Conservation (phyloP, 306 rosid species). For the Fragaria iinumae region DNA sequence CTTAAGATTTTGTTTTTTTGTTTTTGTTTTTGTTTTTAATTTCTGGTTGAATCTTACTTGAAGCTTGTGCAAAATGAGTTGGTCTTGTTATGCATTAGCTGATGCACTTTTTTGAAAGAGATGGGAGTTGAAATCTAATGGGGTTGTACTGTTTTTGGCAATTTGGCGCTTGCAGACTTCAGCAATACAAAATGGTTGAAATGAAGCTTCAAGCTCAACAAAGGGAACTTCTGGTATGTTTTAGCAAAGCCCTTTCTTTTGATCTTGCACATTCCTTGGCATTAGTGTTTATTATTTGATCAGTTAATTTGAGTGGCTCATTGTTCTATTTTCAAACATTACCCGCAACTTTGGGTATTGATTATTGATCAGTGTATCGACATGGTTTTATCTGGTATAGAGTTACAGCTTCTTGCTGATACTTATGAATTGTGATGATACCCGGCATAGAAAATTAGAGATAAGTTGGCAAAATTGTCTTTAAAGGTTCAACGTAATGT, state of each 20-base stretch:
- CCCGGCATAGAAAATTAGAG: neutral
- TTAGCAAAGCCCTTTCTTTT: slow-evolving; percentile 5
- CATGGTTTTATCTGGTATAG: slow-evolving; percentile 1
- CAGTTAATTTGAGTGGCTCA: neutral
- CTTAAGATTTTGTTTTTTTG: no score
- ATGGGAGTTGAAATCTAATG: neutral
- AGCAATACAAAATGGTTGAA: slow-evolving; percentile 94
- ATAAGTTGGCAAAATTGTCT: neutral
- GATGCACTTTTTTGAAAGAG: neutral
- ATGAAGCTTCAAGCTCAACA: slow-evolving; percentile 99
- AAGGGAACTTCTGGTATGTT: slow-evolving; percentile 70
- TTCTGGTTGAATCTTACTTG: neutral
- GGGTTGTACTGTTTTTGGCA: neutral
- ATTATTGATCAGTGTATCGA: neutral
- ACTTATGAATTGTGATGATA: slow-evolving; percentile 1
- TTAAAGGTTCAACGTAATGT: neutral
- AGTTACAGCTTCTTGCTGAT: neutral
- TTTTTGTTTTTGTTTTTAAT: neutral
- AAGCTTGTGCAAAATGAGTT: neutral
- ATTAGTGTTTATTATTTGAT: neutral
- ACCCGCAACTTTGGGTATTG: neutral
- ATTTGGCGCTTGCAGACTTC: slow-evolving; percentile 61
- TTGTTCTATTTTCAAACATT: neutral
- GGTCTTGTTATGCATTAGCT: neutral
- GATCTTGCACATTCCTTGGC: neutral